phyloP scores from a whole-genome alignment of 768 basidiomycete species.

The Russula sp. region DNA sequence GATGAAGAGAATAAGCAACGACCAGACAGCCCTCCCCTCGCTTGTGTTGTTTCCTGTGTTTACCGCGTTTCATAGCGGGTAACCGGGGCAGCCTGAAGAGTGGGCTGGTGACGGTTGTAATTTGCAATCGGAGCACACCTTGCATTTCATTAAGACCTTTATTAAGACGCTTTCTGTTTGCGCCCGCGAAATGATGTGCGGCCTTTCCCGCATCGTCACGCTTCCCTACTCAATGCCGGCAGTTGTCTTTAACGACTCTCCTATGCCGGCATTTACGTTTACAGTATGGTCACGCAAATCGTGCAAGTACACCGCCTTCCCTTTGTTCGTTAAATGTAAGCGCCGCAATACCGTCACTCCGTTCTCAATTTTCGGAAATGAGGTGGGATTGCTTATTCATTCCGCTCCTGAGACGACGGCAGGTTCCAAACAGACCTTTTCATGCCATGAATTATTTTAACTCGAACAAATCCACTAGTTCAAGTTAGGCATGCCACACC shows the following conservation, averaged over 20 bases:
- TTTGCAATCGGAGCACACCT: constrained; percentile 31
- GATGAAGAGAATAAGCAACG: constrained; percentile 29
- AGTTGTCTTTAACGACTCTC: not conserved
- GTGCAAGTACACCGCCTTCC: not conserved
- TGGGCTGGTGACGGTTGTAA: constrained; percentile 31
- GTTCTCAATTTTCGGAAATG: not conserved
- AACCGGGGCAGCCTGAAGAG: constrained; percentile 15
- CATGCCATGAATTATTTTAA: not conserved
- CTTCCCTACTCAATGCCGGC: not conserved
- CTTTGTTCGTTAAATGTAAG: not conserved
- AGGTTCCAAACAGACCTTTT: not conserved
- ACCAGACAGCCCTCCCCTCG: constrained; percentile 26
- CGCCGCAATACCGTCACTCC: not conserved
- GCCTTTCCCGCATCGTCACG: not conserved
- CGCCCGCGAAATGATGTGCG: not conserved
- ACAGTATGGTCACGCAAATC: not conserved
- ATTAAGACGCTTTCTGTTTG: not conserved
- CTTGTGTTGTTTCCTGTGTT: constrained; percentile 19
- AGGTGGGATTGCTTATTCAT: constrained; percentile 1
- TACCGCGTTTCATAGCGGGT: constrained; percentile 6
- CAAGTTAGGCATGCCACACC: not conserved
- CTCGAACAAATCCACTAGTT: not conserved
- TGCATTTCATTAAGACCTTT: not conserved
- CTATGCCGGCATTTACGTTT: not conserved
- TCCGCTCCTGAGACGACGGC: not conserved